Base-by-base conservation (phyloP, 345 rosid species). In the Fremontodendron californicum region DNA sequence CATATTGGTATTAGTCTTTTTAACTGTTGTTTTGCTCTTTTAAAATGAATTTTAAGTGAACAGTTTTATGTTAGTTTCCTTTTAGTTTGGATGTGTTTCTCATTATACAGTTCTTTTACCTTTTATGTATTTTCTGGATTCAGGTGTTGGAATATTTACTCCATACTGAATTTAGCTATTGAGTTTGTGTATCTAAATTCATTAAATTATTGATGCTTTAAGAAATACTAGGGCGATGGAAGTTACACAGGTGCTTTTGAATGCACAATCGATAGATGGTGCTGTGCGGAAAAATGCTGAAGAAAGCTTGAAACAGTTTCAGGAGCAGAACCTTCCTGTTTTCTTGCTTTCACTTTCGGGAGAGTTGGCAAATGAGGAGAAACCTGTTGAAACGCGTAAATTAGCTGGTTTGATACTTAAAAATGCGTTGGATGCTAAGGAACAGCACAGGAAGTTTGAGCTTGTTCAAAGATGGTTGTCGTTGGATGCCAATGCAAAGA, bases 261-360 rank as follows among this genome's bases (percentile, higher is more conserved):
- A 91, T 82, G 95, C 95, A 65, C 95, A 91, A 82, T 81, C 95
- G 15, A 86, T 91, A 40, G 95, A 91, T 81, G 90, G 93, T 71
- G 79, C 83, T 46, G 88, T 91, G 42, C 90, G 91, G 31, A 88
- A 87, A 80, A 92, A 89, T 63, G 95, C 95, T 2, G 95, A 91
- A 81, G 95, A 91, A 72, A 88, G 81, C 76, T 80, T 91, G 76
- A 87, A 89, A 57, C 95, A 87, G 73, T 91, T 84, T 64, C 93
- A 91, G 77, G 90, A 87, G 85, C 90, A 91, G 83, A 91, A 91
- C 81, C 91, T 89, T 55, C 84, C 95, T 0, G 77, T 84, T 19
- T 91, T 91, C 74, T 82, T 91, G 84, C 75, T 89, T 29, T 88
- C 90, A 21, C 90, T 91, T 72, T 87, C 93, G 67, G 87, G 86